phyloP scores from a whole-genome alignment of 2,329 filamentous ascomycete genomes.

The Phialophora expanda region DNA sequence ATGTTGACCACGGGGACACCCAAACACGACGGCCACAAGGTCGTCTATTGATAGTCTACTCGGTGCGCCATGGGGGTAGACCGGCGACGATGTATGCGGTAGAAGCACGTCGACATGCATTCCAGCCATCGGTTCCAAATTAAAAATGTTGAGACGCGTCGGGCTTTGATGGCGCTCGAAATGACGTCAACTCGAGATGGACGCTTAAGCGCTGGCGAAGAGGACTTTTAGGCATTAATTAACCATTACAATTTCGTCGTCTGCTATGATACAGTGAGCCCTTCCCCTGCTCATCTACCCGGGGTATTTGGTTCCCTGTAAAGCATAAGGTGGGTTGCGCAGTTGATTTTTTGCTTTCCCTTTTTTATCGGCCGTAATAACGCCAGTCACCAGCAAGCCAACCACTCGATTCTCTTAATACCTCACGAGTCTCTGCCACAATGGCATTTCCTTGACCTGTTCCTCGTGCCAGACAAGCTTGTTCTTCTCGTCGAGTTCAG shows the following conservation, averaged over 20 bases:
- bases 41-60: neutral
- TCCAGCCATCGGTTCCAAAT: neutral
- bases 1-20: neutral
- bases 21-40: neutral
- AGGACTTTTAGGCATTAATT: neutral
- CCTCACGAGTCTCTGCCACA: constrained; percentile 32
- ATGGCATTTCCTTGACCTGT: constrained; percentile 40
- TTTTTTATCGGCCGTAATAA: neutral
- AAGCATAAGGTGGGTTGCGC: neutral
- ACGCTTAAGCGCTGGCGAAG: neutral
- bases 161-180: neutral
- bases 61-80: neutral
- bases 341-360: neutral
- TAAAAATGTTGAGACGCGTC: constrained; percentile 12
- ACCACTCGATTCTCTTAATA: constrained; percentile 15
- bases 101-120: neutral
- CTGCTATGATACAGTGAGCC: neutral
- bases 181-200: neutral
- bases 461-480: constrained; percentile 66
- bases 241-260: neutral
- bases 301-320: neutral
- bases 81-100: neutral
- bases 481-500: constrained; percentile 71
- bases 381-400: neutral
- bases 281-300: neutral